Conservation (phyloP, 371 early-diverging fungal genomes). For the Rhizopus delemar region DNA sequence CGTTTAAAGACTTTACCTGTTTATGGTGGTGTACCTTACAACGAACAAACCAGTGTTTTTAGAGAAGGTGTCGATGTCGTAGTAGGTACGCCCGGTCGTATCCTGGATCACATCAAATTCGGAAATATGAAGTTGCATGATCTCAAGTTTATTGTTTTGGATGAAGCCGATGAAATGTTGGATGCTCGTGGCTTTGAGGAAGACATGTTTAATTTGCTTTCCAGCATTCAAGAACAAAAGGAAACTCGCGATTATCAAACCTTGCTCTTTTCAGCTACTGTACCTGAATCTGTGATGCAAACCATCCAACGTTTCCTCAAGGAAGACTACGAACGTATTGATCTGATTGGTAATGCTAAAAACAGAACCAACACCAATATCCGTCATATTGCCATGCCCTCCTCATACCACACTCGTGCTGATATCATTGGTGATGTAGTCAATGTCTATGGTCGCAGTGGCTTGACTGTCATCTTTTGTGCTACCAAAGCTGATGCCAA, state of each 20-base stretch:
- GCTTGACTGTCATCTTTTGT: constrained; percentile 90
- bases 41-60: constrained; percentile 76
- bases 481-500: constrained; percentile 92
- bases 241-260: constrained; percentile 74
- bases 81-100: constrained; percentile 97
- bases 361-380: constrained; percentile 78
- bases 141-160: constrained; percentile 80
- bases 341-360: constrained; percentile 74
- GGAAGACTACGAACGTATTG: constrained; percentile 79
- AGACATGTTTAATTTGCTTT: constrained; percentile 86
- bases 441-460: constrained; percentile 76
- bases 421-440: constrained; percentile 85
- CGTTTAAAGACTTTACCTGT: constrained; percentile 62
- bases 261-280: constrained; percentile 85
- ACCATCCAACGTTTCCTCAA: constrained; percentile 85
- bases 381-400: constrained; percentile 81
- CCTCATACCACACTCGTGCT: constrained; percentile 74
- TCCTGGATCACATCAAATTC: constrained; percentile 86
- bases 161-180: constrained; percentile 97
- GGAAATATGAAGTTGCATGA: constrained; percentile 74
- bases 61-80: constrained; percentile 92
- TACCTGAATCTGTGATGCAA: constrained; percentile 82
- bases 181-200: constrained; percentile 94
- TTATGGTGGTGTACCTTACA: constrained; percentile 88
- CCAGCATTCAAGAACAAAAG: constrained; percentile 77